These are phyloP conservation scores for Euphorbia peplus DNA, from an alignment of 345 rosid genomes.

Conservation along the genomic window DNA sequence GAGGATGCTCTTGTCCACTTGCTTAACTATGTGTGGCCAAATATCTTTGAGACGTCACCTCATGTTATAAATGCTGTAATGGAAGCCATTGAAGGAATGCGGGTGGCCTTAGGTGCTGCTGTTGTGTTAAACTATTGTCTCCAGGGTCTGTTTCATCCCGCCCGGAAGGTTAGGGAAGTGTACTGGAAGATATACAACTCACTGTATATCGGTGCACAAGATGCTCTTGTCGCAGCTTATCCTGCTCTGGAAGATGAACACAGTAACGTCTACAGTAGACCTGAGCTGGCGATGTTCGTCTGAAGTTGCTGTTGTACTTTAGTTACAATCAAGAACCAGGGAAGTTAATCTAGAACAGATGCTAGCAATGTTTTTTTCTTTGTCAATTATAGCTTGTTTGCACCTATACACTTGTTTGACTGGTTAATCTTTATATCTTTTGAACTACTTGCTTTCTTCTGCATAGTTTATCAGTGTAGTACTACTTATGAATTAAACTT, in stretches of 20 bases:
- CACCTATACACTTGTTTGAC: not conserved
- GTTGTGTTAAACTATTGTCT: constrained; percentile 85
- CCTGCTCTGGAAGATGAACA: constrained; percentile 80
- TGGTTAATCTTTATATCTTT: not conserved
- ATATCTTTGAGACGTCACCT: constrained; percentile 97
- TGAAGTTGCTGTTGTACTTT: constrained; percentile 20
- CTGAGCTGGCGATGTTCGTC: constrained; percentile 82
- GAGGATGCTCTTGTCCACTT: constrained; percentile 93
- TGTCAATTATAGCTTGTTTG: not conserved
- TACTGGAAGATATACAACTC: constrained; percentile 99
- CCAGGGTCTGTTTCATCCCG: constrained; percentile 98
- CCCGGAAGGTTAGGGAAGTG: constrained; percentile 94
- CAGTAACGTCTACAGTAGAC: constrained; percentile 74
- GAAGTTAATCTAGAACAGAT: not conserved
- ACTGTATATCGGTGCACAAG: constrained; percentile 88
- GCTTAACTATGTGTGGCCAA: constrained; percentile 96
- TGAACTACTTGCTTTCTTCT: not conserved
- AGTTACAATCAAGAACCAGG: not conserved
- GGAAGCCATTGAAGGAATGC: constrained; percentile 98
- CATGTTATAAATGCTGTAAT: constrained; percentile 96
- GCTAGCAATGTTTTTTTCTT: not conserved
- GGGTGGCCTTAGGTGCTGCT: constrained; percentile 92
- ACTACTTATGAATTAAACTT: too few species aligned
- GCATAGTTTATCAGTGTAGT: not conserved
- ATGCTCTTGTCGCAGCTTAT: constrained; percentile 91